Conservation (phyloP, 176 grass and related monocot genomes). For the Olyra latifolia region DNA sequence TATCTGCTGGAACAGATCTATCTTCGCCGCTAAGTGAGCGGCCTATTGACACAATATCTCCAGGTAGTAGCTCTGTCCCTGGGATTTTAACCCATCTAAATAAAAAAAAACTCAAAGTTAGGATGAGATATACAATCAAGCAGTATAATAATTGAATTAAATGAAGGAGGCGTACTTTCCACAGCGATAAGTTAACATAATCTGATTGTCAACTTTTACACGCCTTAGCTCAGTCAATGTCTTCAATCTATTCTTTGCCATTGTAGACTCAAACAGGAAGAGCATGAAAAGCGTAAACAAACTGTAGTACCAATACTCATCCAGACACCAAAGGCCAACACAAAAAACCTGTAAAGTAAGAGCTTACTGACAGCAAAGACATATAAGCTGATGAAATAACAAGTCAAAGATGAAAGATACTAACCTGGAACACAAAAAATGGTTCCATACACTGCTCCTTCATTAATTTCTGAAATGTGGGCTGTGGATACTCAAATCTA, state of each 20-base stretch:
- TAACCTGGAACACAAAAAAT: constrained; percentile 99
- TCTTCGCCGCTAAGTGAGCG: constrained; percentile 80
- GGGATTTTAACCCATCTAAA: constrained; percentile 88
- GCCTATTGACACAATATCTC: constrained; percentile 94
- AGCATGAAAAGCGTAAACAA: constrained; percentile 99
- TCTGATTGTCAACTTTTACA: constrained; percentile 99
- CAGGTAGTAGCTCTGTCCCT: constrained; percentile 91
- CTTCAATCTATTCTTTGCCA: constrained; percentile 96
- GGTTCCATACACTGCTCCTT: constrained; percentile 96
- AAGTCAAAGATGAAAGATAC: constrained; percentile 28
- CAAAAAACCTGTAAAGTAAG: constrained; percentile 86
- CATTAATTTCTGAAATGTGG: constrained; percentile 98
- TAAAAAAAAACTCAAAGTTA: constrained; percentile 36
- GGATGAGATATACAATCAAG: constrained; percentile 22
- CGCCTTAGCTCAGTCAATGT: constrained; percentile 96
- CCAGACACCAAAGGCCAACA: constrained; percentile 95
- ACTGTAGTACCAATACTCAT: constrained; percentile 99
- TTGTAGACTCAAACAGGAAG: constrained; percentile 98
- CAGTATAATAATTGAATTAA: constrained; percentile 18
- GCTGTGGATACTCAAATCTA: constrained; percentile 99
- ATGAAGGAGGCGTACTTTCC: constrained; percentile 75
- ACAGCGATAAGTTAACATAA: constrained; percentile 68
- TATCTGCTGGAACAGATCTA: constrained; percentile 95
- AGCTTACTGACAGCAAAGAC: constrained; percentile 28
- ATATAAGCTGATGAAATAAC: constrained; percentile 5